These are phyloP conservation scores for Hypoxylon rubiginosum DNA, from an alignment of 2,329 filamentous ascomycete species.

Conservation along the genomic window DNA sequence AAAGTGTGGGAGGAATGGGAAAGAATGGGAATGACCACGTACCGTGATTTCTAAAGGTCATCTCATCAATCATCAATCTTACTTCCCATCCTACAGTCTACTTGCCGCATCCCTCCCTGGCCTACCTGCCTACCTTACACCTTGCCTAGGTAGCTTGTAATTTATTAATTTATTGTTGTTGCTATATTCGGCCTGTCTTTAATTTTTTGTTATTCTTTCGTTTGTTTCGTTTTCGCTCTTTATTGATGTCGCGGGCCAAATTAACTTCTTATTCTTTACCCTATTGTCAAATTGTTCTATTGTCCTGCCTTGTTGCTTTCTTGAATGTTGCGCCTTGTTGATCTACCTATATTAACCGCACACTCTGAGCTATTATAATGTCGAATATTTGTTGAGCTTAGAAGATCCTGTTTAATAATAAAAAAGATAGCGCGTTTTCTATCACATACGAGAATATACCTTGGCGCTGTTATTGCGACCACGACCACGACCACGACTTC, in stretches of 20 bases:
- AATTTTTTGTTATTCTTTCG: constrained; percentile 11
- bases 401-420: neutral
- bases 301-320: constrained; percentile 1
- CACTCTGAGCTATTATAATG: constrained; percentile 13
- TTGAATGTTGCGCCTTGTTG: neutral
- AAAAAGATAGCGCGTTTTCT: constrained; percentile 6
- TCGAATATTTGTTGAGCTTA: constrained; percentile 11
- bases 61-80: constrained; percentile 16
- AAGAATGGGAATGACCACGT: neutral
- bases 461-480: constrained; percentile 2
- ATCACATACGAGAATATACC: neutral
- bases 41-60: constrained; percentile 25
- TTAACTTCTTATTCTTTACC: constrained; percentile 19
- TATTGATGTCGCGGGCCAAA: constrained; percentile 14
- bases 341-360: constrained; percentile 5
- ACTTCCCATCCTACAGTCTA: constrained; percentile 11
- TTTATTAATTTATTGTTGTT: constrained; percentile 27
- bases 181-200: constrained; percentile 26
- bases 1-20: neutral
- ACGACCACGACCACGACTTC: constrained; percentile 1
- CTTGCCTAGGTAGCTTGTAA: constrained; percentile 23
- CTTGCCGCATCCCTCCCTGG: neutral
- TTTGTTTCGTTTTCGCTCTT: constrained; percentile 8
- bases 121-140: neutral
- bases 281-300: constrained; percentile 10